These are phyloP conservation scores for Penicillium decumbens DNA, from an alignment of 2,329 filamentous ascomycete species.

Conservation along the genomic window DNA sequence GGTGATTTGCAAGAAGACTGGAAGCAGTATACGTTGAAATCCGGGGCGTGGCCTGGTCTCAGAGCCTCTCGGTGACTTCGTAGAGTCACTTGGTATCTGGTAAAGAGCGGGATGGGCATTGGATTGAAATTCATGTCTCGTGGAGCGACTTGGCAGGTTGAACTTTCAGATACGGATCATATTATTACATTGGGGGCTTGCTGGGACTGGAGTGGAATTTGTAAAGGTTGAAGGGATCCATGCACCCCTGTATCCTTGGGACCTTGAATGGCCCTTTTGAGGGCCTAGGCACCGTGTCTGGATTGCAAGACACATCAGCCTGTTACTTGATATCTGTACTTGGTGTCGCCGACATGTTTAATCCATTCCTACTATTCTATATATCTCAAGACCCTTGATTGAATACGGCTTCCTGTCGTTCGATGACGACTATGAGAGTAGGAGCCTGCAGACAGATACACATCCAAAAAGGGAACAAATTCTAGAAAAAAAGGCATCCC, in stretches of 20 bases:
- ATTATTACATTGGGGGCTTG: no score
- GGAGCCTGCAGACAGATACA: no score
- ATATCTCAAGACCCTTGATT: not conserved
- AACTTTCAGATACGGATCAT: no score
- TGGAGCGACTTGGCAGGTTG: no score
- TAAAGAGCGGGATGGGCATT: not conserved
- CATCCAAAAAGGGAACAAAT: not conserved
- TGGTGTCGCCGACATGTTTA: not conserved
- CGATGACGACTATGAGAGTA: no score
- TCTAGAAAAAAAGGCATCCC: conserved; percentile 6
- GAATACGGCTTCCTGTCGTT: no score
- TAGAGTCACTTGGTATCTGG: not conserved
- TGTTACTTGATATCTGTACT: not conserved
- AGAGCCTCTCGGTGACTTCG: not conserved
- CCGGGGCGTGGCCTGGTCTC: not conserved
- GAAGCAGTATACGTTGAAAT: not conserved
- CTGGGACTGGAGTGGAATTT: no score
- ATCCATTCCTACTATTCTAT: not conserved
- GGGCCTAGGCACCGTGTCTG: not conserved
- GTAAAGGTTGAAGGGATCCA: not conserved
- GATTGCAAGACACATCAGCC: not conserved
- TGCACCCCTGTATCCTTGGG: not conserved
- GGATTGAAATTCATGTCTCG: not conserved
- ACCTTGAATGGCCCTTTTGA: not conserved
- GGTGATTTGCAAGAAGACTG: not conserved